phyloP scores from a whole-genome alignment of 257 asterid genomes.

The Salvia splendens region DNA sequence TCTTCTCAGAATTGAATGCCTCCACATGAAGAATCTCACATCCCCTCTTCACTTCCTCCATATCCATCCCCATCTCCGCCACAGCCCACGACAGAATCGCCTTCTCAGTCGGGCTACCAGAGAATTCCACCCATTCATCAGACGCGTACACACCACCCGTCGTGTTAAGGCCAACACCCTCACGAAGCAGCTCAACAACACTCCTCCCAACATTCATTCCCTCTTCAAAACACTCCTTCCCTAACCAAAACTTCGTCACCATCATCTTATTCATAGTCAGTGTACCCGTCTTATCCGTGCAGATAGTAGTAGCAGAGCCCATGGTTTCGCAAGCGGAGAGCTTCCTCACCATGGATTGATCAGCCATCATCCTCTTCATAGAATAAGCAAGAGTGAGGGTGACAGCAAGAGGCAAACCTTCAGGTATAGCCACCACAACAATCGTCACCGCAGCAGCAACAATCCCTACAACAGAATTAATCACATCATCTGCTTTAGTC shows the following conservation, averaged over 20 bases:
- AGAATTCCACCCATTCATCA: constrained; percentile 40
- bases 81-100: constrained; percentile 83
- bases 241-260: constrained; percentile 37
- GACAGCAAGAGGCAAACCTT: constrained; percentile 48
- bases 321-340: constrained; percentile 36
- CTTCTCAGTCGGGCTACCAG: constrained; percentile 90
- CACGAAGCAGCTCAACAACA: constrained; percentile 33
- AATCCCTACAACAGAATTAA: constrained; percentile 39
- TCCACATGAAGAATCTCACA: constrained; percentile 50
- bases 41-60: constrained; percentile 44
- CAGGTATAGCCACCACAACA: constrained; percentile 52
- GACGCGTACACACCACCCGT: constrained; percentile 23
- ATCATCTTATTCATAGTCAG: constrained; percentile 45
- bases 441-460: constrained; percentile 47
- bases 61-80: constrained; percentile 52
- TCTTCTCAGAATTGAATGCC: constrained; percentile 78
- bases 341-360: constrained; percentile 48
- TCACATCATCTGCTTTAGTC: constrained; percentile 34
- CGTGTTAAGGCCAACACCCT: constrained; percentile 42
- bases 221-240: constrained; percentile 29
- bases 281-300: constrained; percentile 43
- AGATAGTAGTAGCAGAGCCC: constrained; percentile 42
- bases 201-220: background rate
- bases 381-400: constrained; percentile 49
- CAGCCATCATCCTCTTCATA: constrained; percentile 49